Conservation (phyloP, 2,329 filamentous ascomycete species). For the Arthrobotrys musiformis region DNA sequence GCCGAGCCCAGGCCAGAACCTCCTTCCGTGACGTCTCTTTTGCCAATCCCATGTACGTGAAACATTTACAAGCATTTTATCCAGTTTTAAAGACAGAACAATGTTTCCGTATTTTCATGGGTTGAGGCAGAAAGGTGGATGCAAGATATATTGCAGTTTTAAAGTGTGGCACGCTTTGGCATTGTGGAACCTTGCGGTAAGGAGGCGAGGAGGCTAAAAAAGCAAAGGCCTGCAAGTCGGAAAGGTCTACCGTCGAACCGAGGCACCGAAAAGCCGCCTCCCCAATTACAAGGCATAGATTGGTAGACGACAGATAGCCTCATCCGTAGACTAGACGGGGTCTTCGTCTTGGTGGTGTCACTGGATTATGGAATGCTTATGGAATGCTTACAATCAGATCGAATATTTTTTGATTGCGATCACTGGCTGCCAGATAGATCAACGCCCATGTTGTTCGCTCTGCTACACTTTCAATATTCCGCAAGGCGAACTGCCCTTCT, state of each 20-base stretch:
- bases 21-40: slow-evolving; percentile 39
- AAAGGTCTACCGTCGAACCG: slow-evolving; percentile 42
- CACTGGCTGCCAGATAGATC: not conserved
- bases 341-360: slow-evolving; percentile 16
- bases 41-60: slow-evolving; percentile 21
- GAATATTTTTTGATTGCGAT: not conserved
- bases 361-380: slow-evolving; percentile 54
- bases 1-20: slow-evolving; percentile 4
- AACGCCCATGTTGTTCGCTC: not conserved
- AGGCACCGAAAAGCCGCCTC: slow-evolving; percentile 51
- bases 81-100: slow-evolving; percentile 23
- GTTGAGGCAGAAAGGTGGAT: not conserved
- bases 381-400: slow-evolving; percentile 42
- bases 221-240: slow-evolving; percentile 28
- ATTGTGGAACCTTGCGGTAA: slow-evolving; percentile 24
- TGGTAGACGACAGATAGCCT: slow-evolving; percentile 27
- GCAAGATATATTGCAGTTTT: slow-evolving; percentile 32
- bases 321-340: not conserved
- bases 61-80: slow-evolving; percentile 28
- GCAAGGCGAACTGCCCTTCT: slow-evolving; percentile 15
- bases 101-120: slow-evolving; percentile 25
- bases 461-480: not conserved
- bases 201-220: slow-evolving; percentile 47
- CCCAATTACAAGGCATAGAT: not conserved
- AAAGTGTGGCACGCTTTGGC: slow-evolving; percentile 49